phyloP scores from a whole-genome alignment of 768 basidiomycete species.

The Lentinus brumalis region DNA sequence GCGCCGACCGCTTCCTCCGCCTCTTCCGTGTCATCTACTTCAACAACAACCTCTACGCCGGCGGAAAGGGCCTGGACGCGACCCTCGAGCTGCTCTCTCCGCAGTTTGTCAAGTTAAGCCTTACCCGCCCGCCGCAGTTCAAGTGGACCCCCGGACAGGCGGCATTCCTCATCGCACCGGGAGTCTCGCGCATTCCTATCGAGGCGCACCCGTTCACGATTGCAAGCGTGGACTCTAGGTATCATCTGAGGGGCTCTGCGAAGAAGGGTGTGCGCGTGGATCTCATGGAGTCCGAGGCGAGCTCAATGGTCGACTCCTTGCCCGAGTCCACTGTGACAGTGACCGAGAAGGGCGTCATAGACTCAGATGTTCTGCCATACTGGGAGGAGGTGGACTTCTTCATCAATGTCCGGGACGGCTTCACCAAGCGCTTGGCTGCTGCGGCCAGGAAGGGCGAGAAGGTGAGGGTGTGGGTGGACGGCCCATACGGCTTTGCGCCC shows the following conservation, averaged over 20 bases:
- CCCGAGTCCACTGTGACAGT: not conserved
- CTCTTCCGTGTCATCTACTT: constrained; percentile 43
- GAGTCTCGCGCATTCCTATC: constrained; percentile 44
- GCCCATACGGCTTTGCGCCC: constrained; percentile 55
- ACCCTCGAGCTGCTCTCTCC: constrained; percentile 46
- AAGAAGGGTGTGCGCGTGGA: not conserved
- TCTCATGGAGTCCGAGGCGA: constrained; percentile 12
- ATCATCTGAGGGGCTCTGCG: constrained; percentile 1
- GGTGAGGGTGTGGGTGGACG: constrained; percentile 56
- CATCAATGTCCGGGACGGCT: constrained; percentile 58
- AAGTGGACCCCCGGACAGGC: constrained; percentile 59
- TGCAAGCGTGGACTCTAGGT: constrained; percentile 27
- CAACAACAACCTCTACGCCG: constrained; percentile 43
- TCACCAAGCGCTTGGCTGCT: constrained; percentile 52
- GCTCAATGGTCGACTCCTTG: not conserved
- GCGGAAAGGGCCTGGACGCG: constrained; percentile 36
- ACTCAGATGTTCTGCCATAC: constrained; percentile 1
- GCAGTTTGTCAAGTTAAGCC: constrained; percentile 47
- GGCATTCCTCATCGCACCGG: constrained; percentile 52
- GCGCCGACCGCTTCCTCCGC: constrained; percentile 53
- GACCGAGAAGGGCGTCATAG: not conserved
- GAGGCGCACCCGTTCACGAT: constrained; percentile 69
- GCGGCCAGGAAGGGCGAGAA: constrained; percentile 32
- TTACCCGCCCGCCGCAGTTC: constrained; percentile 49
- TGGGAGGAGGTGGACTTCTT: constrained; percentile 55